A percentile compares a stretch with the other conserved stretches of the same genome.
These are phyloP conservation scores for Pseudofabraea citricarpa DNA, from an alignment of 2,329 filamentous ascomycete species.

Conservation along the genomic window DNA sequence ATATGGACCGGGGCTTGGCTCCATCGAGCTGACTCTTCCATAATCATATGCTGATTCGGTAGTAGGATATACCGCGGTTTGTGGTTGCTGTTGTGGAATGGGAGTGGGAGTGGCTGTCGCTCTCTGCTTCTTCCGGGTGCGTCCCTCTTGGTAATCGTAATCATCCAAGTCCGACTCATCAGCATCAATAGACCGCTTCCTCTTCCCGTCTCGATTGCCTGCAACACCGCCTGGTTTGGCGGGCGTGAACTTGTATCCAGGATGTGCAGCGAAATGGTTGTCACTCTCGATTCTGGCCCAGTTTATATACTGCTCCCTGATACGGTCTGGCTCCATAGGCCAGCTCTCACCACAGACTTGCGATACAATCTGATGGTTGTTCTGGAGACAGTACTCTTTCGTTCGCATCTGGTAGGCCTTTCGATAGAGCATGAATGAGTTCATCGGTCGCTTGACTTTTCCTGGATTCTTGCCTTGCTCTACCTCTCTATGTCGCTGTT, in stretches of 20 bases:
- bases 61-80: constrained; percentile 20
- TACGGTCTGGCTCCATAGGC: constrained; percentile 69
- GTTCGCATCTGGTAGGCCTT: constrained; percentile 86
- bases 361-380: constrained; percentile 93
- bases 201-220: constrained; percentile 39
- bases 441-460: constrained; percentile 89
- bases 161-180: constrained; percentile 41
- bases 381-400: constrained; percentile 74
- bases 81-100: constrained; percentile 10
- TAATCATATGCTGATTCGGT: constrained; percentile 25
- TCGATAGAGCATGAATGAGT: constrained; percentile 96
- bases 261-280: constrained; percentile 82
- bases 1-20: constrained; percentile 24
- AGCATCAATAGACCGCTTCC: constrained; percentile 37
- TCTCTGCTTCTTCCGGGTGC: constrained; percentile 15
- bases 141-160: constrained; percentile 35
- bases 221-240: constrained; percentile 50
- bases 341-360: constrained; percentile 83
- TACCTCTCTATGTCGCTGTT: constrained; percentile 64
- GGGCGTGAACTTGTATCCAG: constrained; percentile 90
- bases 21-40: constrained; percentile 23
- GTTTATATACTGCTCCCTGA: constrained; percentile 71
- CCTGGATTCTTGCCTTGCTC: constrained; percentile 62
- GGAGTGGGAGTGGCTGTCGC: not conserved
- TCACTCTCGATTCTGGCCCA: constrained; percentile 76